Conservation (phyloP, 2,329 filamentous ascomycete species). For the Periconia digitata region DNA sequence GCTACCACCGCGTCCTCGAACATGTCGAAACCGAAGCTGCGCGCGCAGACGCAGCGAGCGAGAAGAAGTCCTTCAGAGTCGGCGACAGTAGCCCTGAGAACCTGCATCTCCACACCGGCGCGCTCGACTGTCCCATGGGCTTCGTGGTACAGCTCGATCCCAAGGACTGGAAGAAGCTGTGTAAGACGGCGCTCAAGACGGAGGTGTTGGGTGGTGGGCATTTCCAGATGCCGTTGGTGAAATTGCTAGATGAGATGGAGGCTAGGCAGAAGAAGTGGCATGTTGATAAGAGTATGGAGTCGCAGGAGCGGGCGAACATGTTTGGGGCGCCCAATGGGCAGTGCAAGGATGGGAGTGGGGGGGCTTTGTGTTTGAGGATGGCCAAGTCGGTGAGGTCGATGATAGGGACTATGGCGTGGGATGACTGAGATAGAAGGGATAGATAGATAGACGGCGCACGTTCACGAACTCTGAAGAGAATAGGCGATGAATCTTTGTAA, state of each 20-base stretch:
- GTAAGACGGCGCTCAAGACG: slow-evolving; percentile 48
- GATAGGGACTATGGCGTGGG: slow-evolving; percentile 17
- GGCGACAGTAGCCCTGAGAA: slow-evolving; percentile 45
- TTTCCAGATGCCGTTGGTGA: slow-evolving; percentile 33
- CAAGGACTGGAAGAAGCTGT: slow-evolving; percentile 47
- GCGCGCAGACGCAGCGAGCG: slow-evolving; percentile 29
- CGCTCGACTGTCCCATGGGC: slow-evolving; percentile 45
- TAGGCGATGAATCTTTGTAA: not conserved
- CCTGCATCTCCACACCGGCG: slow-evolving; percentile 47
- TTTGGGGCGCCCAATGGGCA: slow-evolving; percentile 14
- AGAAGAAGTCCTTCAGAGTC: slow-evolving; percentile 47
- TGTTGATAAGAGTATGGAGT: slow-evolving; percentile 11
- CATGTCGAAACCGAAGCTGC: slow-evolving; percentile 45
- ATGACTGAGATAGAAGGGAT: slow-evolving; percentile 6
- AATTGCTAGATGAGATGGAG: slow-evolving; percentile 43
- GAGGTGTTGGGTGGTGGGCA: slow-evolving; percentile 45
- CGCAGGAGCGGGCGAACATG: slow-evolving; percentile 21
- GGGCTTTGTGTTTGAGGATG: slow-evolving; percentile 18
- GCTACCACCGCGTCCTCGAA: slow-evolving; percentile 45
- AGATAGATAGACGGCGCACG: too few relatives aligned
- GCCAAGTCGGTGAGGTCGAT: slow-evolving; percentile 12
- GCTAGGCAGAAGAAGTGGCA: slow-evolving; percentile 49
- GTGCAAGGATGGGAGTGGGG: slow-evolving; percentile 4
- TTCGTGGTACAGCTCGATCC: slow-evolving; percentile 49
- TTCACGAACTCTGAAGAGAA: too few relatives aligned